Percentiles rank a stretch among this genome's conserved stretches.
phyloP scores from a whole-genome alignment of 139 green algal genomes.

The Coelastrella sp. region DNA sequence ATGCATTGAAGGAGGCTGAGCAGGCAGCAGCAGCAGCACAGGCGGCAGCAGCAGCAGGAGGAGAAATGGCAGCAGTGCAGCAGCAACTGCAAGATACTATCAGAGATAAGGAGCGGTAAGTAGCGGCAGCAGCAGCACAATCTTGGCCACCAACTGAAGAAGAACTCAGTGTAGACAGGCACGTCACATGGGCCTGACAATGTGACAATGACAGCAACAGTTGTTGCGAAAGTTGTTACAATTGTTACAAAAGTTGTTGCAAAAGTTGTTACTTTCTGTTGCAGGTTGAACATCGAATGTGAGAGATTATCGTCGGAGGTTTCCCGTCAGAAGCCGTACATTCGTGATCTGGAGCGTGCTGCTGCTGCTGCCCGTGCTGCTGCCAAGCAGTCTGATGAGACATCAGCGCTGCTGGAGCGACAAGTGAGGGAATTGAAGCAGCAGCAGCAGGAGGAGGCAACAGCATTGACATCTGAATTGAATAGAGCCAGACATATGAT shows the following conservation, averaged over 20 bases:
- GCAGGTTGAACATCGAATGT: slow-evolving; percentile 17
- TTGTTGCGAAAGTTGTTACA: too few species aligned
- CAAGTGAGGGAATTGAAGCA: slow-evolving; percentile 19
- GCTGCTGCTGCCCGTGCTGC: slow-evolving; percentile 19
- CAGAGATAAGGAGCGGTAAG: slow-evolving; percentile 22
- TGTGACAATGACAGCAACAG: too few species aligned
- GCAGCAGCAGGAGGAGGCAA: slow-evolving; percentile 10
- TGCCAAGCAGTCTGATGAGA: background rate
- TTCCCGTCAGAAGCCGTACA: slow-evolving; percentile 25
- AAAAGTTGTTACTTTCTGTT: background rate
- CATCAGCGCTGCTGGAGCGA: slow-evolving; percentile 24
- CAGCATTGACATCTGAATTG: slow-evolving; percentile 11
- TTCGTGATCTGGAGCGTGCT: slow-evolving; percentile 16
- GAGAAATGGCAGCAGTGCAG: background rate
- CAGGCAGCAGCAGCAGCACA: background rate
- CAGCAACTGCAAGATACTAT: slow-evolving; percentile 30
- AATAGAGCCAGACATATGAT: slow-evolving; percentile 19
- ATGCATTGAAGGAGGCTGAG: slow-evolving; percentile 45
- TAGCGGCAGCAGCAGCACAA: too few species aligned
- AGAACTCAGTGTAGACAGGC: too few species aligned
- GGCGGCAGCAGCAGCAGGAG: slow-evolving; percentile 8
- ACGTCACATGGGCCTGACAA: too few species aligned
- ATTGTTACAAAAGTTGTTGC: background rate
- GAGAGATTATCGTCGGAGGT: slow-evolving; percentile 25
- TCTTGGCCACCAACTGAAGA: too few species aligned